phyloP scores from a whole-genome alignment of 1,139 yeast genomes.

The Suhomyces panamericanus region DNA sequence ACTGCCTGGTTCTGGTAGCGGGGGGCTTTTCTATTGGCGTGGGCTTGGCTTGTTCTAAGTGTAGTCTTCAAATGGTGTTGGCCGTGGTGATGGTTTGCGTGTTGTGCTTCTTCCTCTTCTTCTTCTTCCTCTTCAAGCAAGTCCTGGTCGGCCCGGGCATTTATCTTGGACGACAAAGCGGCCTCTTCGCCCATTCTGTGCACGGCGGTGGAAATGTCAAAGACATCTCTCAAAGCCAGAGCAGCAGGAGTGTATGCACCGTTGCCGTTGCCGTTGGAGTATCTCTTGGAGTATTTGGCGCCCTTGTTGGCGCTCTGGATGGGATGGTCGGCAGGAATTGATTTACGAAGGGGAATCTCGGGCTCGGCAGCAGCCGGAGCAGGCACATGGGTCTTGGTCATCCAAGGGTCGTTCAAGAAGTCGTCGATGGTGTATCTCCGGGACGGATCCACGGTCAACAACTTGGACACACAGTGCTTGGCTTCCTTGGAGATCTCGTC shows the following conservation, averaged over 20 bases:
- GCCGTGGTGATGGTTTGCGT: no score
- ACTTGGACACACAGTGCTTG: conserved; percentile 65
- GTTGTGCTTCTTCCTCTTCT: conserved; percentile 29
- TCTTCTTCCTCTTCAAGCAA: conserved; percentile 44
- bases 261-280: conserved; percentile 14
- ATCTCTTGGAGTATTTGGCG: conserved; percentile 27
- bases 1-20: conserved; percentile 18
- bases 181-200: conserved; percentile 91
- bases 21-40: conserved; percentile 24
- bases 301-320: conserved; percentile 24
- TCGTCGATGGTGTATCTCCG: conserved; percentile 77
- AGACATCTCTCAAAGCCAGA: conserved; percentile 89
- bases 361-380: conserved; percentile 1
- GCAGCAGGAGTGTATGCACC: conserved; percentile 79
- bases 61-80: conserved; percentile 1
- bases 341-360: neutral
- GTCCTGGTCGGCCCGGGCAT: conserved; percentile 26
- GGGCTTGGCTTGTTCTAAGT: conserved; percentile 5
- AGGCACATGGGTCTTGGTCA: conserved; percentile 26
- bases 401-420: conserved; percentile 86
- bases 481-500: conserved; percentile 58
- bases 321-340: conserved; percentile 23
- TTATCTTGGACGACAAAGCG: conserved; percentile 41
- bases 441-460: conserved; percentile 80
- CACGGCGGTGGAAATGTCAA: conserved; percentile 91